Evolutionary conservation across 495 filamentous ascomycete species (phyloP), one percentile per base, ranked within the genome.

Genomic region (Neurospora pannonica): DNA sequence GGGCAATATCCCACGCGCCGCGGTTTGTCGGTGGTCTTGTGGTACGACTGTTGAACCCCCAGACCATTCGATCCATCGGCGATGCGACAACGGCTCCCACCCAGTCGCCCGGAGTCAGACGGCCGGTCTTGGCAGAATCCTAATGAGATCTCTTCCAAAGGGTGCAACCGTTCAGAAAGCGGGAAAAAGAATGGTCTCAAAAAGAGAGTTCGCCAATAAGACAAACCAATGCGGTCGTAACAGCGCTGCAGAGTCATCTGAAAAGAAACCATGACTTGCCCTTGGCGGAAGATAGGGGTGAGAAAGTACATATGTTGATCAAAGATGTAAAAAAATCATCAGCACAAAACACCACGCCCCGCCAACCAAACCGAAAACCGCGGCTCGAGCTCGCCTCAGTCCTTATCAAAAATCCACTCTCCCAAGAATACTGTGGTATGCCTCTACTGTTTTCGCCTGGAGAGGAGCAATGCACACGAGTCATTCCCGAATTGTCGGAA

Each of bases 311-410:
- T 17, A 31, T 62, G 28, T 19, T 67, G 54, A 67, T 67, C 54
- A 17, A 67, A 36, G 15, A 76, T 82, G 84, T 85, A 78, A 85
- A 84, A 81, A 74, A 84, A 85, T 85, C 79, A 80, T 81, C 82
- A 84, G 76, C 81, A 82, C 72, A 75, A 82, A 83, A 81, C 77
- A 76, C 74, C 72, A 71, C 70, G 72, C 46, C 71, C 76, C 62
- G 76, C 84, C 83, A 85, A 85, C 84, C 79, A 83, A 37, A 74
- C 39, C 19, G 4, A 70, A 46, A 36, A 42, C 74, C 72, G 74
- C 72, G 75, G 78, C 76, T 70, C 83, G 84, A 84, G 84, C 84
- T 82, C 74, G 70, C 74, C 71, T 79, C 73, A 78, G 10, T 28
- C 48, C 48, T 60, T 60, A 60, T 60, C 48, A 60, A n/a, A 77